Percentiles rank a stretch among this genome's conserved stretches.
These are phyloP conservation scores for Hypoxylon fuscum DNA, from an alignment of 495 filamentous ascomycete genomes.

Conservation along the genomic window DNA sequence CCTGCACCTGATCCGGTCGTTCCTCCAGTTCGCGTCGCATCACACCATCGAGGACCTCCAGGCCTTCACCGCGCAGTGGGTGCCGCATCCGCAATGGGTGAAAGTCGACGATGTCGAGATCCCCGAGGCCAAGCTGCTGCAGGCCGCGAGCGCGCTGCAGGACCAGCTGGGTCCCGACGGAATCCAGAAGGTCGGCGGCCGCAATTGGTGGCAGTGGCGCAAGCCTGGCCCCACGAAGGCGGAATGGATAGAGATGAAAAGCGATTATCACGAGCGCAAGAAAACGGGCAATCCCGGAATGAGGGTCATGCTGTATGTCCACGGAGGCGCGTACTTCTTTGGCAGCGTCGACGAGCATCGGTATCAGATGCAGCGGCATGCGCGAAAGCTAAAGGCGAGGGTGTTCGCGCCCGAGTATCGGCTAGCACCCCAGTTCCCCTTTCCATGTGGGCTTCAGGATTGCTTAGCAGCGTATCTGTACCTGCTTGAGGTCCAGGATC, in stretches of 20 bases:
- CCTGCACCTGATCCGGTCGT: conserved; percentile 85
- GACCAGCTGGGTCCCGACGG: conserved; percentile 80
- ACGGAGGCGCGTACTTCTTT: conserved; percentile 78
- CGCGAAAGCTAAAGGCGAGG: conserved; percentile 87
- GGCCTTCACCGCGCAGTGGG: conserved; percentile 87
- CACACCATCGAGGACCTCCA: conserved; percentile 94
- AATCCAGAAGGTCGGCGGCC: conserved; percentile 77
- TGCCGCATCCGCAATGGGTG: conserved; percentile 89
- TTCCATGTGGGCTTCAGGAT: conserved; percentile 90
- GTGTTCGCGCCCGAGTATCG: conserved; percentile 90
- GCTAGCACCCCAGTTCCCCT: conserved; percentile 91
- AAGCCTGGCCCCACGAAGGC: conserved; percentile 69
- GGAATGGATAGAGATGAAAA: conserved; percentile 96
- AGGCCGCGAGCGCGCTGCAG: conserved; percentile 69
- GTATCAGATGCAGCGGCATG: conserved; percentile 95
- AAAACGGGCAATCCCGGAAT: conserved; percentile 64
- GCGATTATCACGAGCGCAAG: conserved; percentile 77
- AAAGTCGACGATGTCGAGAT: conserved; percentile 78
- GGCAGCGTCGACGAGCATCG: conserved; percentile 94
- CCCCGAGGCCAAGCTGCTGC: conserved; percentile 64
- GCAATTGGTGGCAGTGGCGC: conserved; percentile 96
- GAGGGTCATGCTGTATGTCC: conserved; percentile 91
- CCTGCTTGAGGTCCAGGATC: conserved; percentile 75
- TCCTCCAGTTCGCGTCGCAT: conserved; percentile 81
- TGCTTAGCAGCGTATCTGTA: conserved; percentile 87